Evolutionary conservation across 2,329 filamentous ascomycete species (phyloP).

Genomic region (Colletotrichum aenigma): DNA sequence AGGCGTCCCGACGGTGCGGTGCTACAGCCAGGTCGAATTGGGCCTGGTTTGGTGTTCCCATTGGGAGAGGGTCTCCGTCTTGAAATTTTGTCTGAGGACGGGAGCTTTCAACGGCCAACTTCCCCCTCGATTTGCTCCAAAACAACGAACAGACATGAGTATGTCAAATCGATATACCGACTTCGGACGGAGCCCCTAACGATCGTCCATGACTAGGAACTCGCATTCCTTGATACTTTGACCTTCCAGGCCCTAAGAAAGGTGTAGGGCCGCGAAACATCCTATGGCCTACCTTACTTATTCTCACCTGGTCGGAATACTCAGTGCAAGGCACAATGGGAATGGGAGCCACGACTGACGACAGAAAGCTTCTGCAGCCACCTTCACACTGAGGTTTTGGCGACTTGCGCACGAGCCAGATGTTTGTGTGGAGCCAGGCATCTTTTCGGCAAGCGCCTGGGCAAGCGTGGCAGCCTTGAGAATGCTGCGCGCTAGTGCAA

Average conservation of each 20-base stretch:
- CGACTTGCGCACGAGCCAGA: constrained; percentile 1
- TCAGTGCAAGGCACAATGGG: neutral
- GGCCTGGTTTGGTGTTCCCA: neutral
- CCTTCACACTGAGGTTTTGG: neutral
- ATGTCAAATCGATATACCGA: neutral
- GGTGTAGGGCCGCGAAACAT: neutral
- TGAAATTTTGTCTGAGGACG: neutral
- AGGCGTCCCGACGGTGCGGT: neutral
- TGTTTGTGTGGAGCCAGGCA: constrained; percentile 1
- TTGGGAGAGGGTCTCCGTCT: neutral
- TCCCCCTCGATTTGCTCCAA: neutral
- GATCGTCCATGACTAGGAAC: neutral
- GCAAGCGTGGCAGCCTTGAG: constrained; percentile 6
- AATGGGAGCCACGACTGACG: neutral
- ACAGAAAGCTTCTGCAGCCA: neutral
- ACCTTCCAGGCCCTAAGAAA: neutral
- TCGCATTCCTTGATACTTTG: neutral
- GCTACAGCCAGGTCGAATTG: neutral
- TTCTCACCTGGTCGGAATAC: neutral
- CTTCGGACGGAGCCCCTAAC: neutral
- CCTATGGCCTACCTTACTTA: neutral
- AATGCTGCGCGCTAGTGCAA: constrained; percentile 4
- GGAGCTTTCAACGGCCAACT: neutral
- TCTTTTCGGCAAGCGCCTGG: neutral
- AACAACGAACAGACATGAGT: neutral